Percentiles rank a stretch among this genome's conserved stretches.
These are phyloP conservation scores for Vaccinium darrowii DNA, from an alignment of 148 eudicot genomes.

Conservation along the genomic window DNA sequence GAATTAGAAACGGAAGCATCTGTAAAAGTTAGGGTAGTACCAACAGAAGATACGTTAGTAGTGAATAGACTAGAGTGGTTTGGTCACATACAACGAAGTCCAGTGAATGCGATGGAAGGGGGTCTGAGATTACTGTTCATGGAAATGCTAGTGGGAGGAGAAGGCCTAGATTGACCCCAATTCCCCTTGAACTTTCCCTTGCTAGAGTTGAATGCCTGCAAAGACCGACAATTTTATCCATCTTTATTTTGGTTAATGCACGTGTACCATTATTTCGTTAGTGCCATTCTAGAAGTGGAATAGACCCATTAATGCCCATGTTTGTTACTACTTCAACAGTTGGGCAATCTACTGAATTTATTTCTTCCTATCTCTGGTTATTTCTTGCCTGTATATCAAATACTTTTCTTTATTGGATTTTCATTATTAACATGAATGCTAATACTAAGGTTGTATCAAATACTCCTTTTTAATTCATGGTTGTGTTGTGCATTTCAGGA, in stretches of 20 bases:
- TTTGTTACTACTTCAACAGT: neutral
- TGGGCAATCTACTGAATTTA: neutral
- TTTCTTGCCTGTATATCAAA: neutral
- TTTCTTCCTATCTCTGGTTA: neutral
- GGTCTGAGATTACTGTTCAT: neutral
- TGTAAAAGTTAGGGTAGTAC: neutral
- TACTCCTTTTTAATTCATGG: slow-evolving; percentile 1
- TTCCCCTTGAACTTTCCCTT: neutral
- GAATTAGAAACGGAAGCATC: neutral
- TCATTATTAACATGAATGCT: neutral
- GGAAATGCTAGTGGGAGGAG: neutral
- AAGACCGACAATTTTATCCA: neutral
- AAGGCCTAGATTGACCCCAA: neutral
- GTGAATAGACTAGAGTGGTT: neutral
- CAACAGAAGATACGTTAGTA: neutral
- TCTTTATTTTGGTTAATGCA: slow-evolving; percentile 2
- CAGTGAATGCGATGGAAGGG: neutral
- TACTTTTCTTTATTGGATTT: neutral
- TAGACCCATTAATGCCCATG: neutral
- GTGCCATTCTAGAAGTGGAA: no score
- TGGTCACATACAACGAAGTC: neutral
- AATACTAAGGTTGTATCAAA: neutral
- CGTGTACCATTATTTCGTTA: neutral
- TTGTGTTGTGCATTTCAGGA: slow-evolving; percentile 56
- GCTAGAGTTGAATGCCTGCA: slow-evolving; percentile 13